Evolutionary conservation across 345 rosid species (phyloP).

Genomic region (Barbarea vulgaris): DNA sequence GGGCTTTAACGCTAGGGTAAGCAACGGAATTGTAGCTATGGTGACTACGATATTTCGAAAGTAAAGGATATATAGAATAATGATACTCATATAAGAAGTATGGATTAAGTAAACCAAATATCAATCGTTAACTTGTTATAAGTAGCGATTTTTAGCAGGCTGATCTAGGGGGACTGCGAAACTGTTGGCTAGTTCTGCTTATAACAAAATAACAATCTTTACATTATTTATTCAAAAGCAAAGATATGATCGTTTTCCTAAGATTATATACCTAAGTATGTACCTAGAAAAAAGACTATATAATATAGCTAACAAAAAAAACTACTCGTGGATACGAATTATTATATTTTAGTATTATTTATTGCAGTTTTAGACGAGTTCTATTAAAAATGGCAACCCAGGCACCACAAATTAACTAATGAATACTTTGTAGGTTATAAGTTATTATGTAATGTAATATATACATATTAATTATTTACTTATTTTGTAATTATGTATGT

Average conservation of each 20-base stretch:
- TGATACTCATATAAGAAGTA: not conserved
- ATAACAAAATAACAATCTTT: not conserved
- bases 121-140: constrained; percentile 9
- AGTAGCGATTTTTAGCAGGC: not conserved
- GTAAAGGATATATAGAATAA: constrained; percentile 3
- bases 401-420: not conserved
- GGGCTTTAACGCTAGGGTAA: constrained; percentile 20
- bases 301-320: not conserved
- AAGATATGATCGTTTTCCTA: not conserved
- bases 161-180: not conserved
- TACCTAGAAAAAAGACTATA: not conserved
- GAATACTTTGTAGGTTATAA: not conserved
- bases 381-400: not conserved
- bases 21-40: constrained; percentile 37
- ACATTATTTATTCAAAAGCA: not conserved
- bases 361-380: not conserved
- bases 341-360: not conserved
- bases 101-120: not conserved
- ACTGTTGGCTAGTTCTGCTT: not conserved
- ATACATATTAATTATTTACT: not conserved
- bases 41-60: constrained; percentile 15
- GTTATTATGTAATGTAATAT: too few species aligned
- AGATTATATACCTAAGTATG: not conserved
- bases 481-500: too few species aligned
- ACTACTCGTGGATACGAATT: not conserved